Conservation (phyloP, 2,329 filamentous ascomycete species). For the Fusarium sp. region DNA sequence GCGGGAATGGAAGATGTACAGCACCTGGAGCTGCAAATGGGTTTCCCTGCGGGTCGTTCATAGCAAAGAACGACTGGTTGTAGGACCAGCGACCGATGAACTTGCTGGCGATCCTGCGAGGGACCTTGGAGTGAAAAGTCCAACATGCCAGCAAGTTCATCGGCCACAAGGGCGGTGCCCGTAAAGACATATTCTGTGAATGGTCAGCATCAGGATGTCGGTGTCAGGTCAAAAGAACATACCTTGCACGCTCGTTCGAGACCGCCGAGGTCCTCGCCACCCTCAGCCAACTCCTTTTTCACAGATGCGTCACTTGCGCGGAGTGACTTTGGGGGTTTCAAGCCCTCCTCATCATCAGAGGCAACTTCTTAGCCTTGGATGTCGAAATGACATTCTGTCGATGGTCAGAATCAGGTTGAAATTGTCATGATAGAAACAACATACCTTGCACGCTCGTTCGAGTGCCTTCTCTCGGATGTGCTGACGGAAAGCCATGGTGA, state of each 20-base stretch:
- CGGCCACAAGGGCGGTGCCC: neutral
- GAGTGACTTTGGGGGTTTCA: no score
- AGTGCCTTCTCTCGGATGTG: no score
- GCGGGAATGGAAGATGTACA: conserved; percentile 18
- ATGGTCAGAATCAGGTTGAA: no score
- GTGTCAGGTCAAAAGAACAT: neutral
- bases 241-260: conserved; percentile 3
- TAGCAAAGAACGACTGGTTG: conserved; percentile 40
- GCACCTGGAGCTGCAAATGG: conserved; percentile 3
- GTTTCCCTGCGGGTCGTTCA: conserved; percentile 41
- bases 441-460: no score
- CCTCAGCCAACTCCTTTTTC: no score
- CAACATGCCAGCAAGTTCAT: conserved; percentile 35
- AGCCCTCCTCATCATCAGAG: no score
- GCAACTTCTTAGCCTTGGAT: no score
- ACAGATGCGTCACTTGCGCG: no score
- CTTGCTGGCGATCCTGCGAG: neutral
- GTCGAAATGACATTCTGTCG: no score
- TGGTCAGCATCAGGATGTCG: neutral
- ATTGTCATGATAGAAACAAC: no score
- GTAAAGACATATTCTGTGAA: neutral
- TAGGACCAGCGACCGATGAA: no score
- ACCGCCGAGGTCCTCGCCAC: neutral
- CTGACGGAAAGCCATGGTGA: no score
- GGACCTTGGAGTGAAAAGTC: conserved; percentile 26